phyloP scores from a whole-genome alignment of 768 basidiomycete species.

The Podaxis carcinomalis region DNA sequence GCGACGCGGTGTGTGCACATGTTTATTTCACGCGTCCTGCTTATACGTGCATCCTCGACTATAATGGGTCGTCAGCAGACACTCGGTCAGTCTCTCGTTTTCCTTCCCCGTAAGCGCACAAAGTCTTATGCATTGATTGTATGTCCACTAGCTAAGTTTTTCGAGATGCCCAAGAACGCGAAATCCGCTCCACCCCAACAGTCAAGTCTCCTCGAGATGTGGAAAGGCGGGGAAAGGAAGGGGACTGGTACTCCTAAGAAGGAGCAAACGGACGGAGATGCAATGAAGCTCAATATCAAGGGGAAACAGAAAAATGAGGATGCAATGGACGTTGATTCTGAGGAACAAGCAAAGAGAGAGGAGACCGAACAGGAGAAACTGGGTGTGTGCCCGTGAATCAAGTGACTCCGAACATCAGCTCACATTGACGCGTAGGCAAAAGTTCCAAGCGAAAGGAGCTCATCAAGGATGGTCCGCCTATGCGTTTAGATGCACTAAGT shows the following conservation, averaged over 20 bases:
- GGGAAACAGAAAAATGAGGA: constrained; percentile 19
- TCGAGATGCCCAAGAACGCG: constrained; percentile 64
- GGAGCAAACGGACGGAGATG: constrained; percentile 18
- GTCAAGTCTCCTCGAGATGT: constrained; percentile 73
- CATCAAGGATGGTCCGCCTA: constrained; percentile 7
- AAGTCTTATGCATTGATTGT: constrained; percentile 3
- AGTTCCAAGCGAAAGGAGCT: constrained; percentile 37
- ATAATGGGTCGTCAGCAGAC: constrained; percentile 73
- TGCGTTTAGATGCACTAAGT: not conserved
- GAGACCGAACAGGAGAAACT: not conserved
- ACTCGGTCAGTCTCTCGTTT: constrained; percentile 40
- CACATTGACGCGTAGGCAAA: constrained; percentile 23
- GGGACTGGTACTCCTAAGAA: constrained; percentile 15
- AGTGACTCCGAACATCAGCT: not conserved
- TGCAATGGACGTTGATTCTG: constrained; percentile 27
- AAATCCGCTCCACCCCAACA: constrained; percentile 73
- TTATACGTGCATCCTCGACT: constrained; percentile 21
- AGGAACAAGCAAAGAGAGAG: constrained; percentile 20
- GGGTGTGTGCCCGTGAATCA: not conserved
- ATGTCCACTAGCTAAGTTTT: constrained; percentile 57
- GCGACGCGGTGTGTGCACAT: constrained; percentile 43
- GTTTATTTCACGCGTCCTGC: constrained; percentile 38
- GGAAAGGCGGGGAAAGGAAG: constrained; percentile 46
- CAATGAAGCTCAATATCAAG: constrained; percentile 13
- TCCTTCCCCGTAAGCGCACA: not conserved